Evolutionary conservation across 768 basidiomycete species (phyloP), one percentile per base, ranked within the genome.

Genomic region (Leucosporidium scottii): DNA sequence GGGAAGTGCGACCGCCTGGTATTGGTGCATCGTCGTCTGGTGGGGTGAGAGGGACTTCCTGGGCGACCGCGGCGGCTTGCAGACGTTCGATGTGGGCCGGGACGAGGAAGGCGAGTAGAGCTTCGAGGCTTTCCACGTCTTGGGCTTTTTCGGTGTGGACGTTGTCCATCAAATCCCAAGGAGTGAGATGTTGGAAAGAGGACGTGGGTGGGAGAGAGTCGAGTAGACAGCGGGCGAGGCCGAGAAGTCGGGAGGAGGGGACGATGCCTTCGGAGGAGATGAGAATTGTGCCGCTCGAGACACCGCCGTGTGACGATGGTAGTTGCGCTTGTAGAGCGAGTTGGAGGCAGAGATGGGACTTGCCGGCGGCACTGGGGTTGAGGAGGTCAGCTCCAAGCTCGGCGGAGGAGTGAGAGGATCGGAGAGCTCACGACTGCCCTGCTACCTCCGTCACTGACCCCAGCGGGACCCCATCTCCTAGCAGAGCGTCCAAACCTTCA

Each of bases 261-360:
- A 93, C 83, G 23, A 78, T 82, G 7, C 86, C 82, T 4, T 86
- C 86, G 34, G 89, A 86, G 20, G 87, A 88, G 69, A 94, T 79
- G 78, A 89, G 92, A 76, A 89, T 90, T 2, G 86, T 80, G 1
- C 87, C 85, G 44, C 88, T 90, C 15, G 76, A 80, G 34, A 87
- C 77, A 27, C 87, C 89, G 13, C 85, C 85, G 7, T 81, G 78
- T 54, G 77, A 75, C 56, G 27, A 74, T 28, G 89, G 85, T 0
- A 90, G 81, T 76, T 97, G 93, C 1, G 89, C 87, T 27, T 84
- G 81, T 36, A 94, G 80, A 5, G 90, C 85, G 25, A 91, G 82
- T 72, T 93, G 92, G 20, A 99, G 81, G 5, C 88, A 89, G 7
- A 98, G 79, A 74, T 98, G 93, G 1, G 92, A 92, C 80, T 99